Conservation (phyloP, 176 grass and related monocot genomes). For the Lolium multiflorum region DNA sequence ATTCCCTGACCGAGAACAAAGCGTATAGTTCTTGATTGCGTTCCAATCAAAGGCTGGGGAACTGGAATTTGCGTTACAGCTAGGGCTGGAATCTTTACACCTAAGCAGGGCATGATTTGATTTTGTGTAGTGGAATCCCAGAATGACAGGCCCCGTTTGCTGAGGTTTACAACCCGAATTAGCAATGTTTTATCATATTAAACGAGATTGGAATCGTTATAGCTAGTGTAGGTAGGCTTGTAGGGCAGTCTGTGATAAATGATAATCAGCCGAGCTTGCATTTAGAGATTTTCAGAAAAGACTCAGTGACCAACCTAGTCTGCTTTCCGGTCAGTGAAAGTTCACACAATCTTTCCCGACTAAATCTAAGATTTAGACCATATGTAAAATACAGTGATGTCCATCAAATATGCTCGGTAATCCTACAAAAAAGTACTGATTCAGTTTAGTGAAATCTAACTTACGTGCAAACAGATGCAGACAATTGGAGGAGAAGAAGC, state of each 20-base stretch:
- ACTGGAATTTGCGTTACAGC: background rate
- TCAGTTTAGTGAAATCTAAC: background rate
- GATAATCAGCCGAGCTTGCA: background rate
- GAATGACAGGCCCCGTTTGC: background rate
- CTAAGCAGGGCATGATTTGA: conserved; percentile 60
- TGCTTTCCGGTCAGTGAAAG: background rate
- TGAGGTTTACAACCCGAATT: background rate
- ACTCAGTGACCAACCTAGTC: background rate
- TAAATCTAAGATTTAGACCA: background rate
- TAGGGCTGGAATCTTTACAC: conserved; percentile 47
- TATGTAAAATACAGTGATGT: background rate
- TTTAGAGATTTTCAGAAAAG: background rate
- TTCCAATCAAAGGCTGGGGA: background rate
- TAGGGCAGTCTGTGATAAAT: background rate
- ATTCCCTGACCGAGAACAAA: too few species aligned
- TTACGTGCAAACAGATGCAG: background rate
- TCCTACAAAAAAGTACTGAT: background rate
- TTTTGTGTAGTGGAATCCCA: background rate
- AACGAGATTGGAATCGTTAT: background rate
- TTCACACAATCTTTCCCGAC: background rate
- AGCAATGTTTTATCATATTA: background rate
- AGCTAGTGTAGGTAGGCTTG: background rate
- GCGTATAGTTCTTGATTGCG: too few species aligned
- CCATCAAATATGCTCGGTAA: background rate
- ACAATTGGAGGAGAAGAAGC: background rate